Evolutionary conservation across 768 basidiomycete genomes (phyloP).

Genomic region (Pulveroboletus sp.): DNA sequence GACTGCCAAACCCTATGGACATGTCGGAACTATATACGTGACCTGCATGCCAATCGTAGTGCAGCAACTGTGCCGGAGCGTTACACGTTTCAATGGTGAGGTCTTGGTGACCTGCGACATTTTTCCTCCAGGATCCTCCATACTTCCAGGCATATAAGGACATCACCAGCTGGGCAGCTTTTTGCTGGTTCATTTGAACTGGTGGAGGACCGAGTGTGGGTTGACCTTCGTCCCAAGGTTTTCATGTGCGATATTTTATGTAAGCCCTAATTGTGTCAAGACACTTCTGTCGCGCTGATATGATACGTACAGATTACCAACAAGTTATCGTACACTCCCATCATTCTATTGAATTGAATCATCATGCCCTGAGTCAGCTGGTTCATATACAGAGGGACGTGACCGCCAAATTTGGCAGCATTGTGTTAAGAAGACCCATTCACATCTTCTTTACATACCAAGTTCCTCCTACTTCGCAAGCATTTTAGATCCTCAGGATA

Average conservation of each 20-base stretch:
- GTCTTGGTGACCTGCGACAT: constrained; percentile 48
- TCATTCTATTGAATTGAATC: not conserved
- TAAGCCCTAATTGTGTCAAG: not conserved
- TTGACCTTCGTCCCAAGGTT: constrained; percentile 11
- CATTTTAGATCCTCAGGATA: no score
- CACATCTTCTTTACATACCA: no score
- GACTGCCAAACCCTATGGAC: no score
- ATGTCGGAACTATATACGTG: no score
- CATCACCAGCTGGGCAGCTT: constrained; percentile 43
- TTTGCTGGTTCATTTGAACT: constrained; percentile 31
- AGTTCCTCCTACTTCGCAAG: no score
- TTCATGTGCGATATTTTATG: constrained; percentile 39
- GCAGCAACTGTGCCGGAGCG: no score
- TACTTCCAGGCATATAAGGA: constrained; percentile 43
- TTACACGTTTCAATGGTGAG: constrained; percentile 24
- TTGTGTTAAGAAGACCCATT: no score
- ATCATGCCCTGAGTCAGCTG: constrained; percentile 44
- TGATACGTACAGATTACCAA: constrained; percentile 7
- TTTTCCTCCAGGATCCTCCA: constrained; percentile 53
- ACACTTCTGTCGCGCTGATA: not conserved
- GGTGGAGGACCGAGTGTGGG: not conserved
- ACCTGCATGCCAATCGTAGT: no score
- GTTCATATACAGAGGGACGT: constrained; percentile 51
- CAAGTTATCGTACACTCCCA: constrained; percentile 19
- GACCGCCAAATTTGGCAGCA: no score